Percentiles rank a stretch among this genome's conserved stretches.
Conservation (phyloP, 768 basidiomycete species). For the Xanthoconium stramineum region DNA sequence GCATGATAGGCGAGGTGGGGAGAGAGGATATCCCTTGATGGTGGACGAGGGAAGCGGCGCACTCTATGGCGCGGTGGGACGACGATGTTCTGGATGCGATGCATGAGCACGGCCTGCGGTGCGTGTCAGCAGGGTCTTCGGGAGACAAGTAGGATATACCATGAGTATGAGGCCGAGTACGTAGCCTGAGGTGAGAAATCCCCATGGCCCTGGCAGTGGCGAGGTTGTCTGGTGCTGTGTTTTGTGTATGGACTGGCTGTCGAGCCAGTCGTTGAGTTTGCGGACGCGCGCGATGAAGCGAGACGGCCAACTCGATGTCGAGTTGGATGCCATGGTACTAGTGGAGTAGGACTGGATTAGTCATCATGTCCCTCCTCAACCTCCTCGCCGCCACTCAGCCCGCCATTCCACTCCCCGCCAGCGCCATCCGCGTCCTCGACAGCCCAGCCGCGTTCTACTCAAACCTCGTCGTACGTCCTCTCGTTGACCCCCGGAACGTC, state of each 20-base stretch:
- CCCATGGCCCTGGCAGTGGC: conserved; percentile 58
- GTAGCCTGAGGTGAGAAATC: conserved; percentile 73
- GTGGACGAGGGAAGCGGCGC: conserved; percentile 15
- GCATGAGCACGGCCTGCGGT: conserved; percentile 59
- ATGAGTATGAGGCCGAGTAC: conserved; percentile 62
- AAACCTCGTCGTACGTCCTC: conserved; percentile 48
- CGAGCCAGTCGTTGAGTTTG: conserved; percentile 1
- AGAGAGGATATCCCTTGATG: conserved; percentile 24
- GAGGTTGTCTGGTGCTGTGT: not conserved
- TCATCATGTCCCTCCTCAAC: conserved; percentile 20
- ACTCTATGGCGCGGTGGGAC: conserved; percentile 52
- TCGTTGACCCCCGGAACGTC: not conserved
- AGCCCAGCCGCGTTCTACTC: conserved; percentile 59
- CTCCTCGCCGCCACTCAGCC: conserved; percentile 43
- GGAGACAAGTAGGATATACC: conserved; percentile 37
- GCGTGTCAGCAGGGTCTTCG: not conserved
- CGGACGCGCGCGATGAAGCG: not conserved
- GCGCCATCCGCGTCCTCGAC: conserved; percentile 51
- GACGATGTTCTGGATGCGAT: conserved; percentile 76
- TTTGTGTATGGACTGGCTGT: not conserved
- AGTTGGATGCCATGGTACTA: not conserved
- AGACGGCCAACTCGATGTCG: not conserved
- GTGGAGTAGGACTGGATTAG: conserved; percentile 5
- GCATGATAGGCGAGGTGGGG: conserved; percentile 30
- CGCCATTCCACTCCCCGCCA: conserved; percentile 41